Base-by-base conservation (phyloP, 176 grass and related monocot genomes). In the Hordeum marinum region DNA sequence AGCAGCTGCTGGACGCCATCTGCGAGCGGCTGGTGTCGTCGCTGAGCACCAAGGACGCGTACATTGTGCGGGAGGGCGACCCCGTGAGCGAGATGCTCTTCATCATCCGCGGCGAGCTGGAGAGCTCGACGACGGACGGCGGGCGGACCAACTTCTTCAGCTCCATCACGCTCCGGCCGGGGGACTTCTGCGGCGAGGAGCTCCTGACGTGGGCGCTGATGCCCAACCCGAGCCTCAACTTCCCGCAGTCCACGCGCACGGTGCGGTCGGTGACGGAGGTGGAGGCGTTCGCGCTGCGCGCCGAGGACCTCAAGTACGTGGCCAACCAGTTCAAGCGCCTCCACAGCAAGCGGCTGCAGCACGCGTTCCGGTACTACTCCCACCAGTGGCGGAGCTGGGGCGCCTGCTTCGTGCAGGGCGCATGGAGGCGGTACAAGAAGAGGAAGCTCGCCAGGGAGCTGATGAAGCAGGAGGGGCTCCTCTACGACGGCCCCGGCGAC, bases 121-220 rank as follows among this genome's bases (percentile, higher is more conserved):
- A 98, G 63, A 98, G 96, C 89, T 98, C 93, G 11, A 98, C 96
- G 2, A 95, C 96, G 17, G 90, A 98, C 76, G 96, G 96, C 14
- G 93, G 96, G 8, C 76, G 96, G 12, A 90, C 89, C 26, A 92
- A 94, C 52, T 98, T 98, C 96, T 98, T 92, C 89, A 98, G 92
- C 87, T 92, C 91, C 25, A 98, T 98, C 72, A 92, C 85, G 69
- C 93, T 98, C 35, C 64, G 96, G 25, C 93, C 96, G 0, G 96
- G 96, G 0, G 96, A 98, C 72, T 98, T 98, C 77, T 98, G 96
- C 74, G 96, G 96, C 26, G 96, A 98, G 84, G 96, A 98, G 91
- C 83, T 98, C 3, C 83, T 98, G 18, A 98, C 96, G 3, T 98
- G 93, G 96, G 96, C 96, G 64, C 80, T 98, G 14, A 94, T 98